Conservation (phyloP, 2,329 filamentous ascomycete species). For the Pleurostoma richardsiae region DNA sequence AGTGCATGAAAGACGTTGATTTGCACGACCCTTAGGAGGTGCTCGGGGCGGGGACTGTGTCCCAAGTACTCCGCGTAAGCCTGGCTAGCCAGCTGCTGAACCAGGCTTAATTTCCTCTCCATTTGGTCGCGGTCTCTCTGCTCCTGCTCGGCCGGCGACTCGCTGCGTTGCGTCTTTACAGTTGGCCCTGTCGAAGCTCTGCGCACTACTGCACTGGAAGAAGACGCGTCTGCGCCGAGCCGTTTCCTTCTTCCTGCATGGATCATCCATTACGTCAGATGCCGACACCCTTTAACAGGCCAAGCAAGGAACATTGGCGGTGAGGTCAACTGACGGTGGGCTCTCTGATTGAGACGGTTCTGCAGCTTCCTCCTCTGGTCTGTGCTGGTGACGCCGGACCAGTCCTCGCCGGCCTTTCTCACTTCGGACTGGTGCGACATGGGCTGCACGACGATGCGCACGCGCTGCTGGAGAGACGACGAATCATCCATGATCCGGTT, state of each 20-base stretch:
- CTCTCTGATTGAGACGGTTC: conserved; percentile 18
- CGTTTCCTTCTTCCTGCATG: too few relatives aligned
- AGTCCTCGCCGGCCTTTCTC: conserved; percentile 12
- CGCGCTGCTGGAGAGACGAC: too few relatives aligned
- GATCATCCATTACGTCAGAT: too few relatives aligned
- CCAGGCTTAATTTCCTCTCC: background rate
- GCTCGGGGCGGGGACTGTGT: background rate
- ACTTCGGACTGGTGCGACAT: background rate
- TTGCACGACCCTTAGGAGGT: conserved; percentile 1
- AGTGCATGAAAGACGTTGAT: conserved; percentile 8
- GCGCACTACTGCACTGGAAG: too few relatives aligned
- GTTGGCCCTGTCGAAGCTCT: too few relatives aligned
- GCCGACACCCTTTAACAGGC: too few relatives aligned
- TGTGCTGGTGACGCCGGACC: conserved; percentile 14
- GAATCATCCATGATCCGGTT: too few relatives aligned
- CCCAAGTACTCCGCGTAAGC: background rate
- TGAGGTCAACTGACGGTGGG: conserved; percentile 6
- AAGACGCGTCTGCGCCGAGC: too few relatives aligned
- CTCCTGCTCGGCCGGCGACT: background rate
- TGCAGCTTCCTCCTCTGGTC: conserved; percentile 15
- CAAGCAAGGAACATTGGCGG: too few relatives aligned
- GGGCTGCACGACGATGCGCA: background rate
- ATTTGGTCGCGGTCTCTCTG: background rate
- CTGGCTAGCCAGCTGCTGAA: background rate
- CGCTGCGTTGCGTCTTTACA: background rate